These are phyloP conservation scores for Gigaspora rosea DNA, from an alignment of 192 early-diverging fungal genomes.

Conservation along the genomic window DNA sequence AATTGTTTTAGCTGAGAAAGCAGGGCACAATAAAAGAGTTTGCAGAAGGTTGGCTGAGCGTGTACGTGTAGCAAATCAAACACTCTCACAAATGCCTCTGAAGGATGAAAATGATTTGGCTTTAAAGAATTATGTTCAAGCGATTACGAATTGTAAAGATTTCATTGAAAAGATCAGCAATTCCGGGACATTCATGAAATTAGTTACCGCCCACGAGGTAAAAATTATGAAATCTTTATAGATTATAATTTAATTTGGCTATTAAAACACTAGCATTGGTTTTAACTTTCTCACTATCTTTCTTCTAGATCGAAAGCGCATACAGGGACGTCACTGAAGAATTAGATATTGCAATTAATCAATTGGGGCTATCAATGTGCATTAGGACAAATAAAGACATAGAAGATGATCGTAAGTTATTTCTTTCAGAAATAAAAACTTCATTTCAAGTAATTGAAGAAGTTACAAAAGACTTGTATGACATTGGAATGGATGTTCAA, in stretches of 20 bases:
- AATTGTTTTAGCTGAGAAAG: constrained; percentile 3
- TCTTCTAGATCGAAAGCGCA: background rate
- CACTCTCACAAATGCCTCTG: background rate
- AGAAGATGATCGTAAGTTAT: background rate
- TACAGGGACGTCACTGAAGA: background rate
- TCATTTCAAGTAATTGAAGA: constrained; percentile 5
- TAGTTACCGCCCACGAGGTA: background rate
- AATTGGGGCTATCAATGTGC: background rate
- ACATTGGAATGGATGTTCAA: background rate
- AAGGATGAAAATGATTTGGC: background rate
- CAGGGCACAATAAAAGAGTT: constrained; percentile 21
- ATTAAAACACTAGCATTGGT: background rate
- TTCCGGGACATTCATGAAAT: background rate
- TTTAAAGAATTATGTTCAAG: background rate
- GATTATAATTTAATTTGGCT: background rate
- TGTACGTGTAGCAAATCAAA: background rate
- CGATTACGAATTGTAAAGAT: background rate
- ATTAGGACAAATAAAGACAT: background rate
- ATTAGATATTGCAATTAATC: background rate
- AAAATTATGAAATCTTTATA: background rate
- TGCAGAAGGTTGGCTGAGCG: constrained; percentile 5
- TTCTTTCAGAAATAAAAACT: constrained; percentile 2
- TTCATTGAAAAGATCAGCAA: constrained; percentile 8
- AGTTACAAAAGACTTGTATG: background rate
- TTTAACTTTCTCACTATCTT: background rate